A percentile compares a stretch with the other conserved stretches of the same genome.
These are phyloP conservation scores for Coemansia sp. DNA, from an alignment of 192 early-diverging fungal genomes.

Conservation along the genomic window DNA sequence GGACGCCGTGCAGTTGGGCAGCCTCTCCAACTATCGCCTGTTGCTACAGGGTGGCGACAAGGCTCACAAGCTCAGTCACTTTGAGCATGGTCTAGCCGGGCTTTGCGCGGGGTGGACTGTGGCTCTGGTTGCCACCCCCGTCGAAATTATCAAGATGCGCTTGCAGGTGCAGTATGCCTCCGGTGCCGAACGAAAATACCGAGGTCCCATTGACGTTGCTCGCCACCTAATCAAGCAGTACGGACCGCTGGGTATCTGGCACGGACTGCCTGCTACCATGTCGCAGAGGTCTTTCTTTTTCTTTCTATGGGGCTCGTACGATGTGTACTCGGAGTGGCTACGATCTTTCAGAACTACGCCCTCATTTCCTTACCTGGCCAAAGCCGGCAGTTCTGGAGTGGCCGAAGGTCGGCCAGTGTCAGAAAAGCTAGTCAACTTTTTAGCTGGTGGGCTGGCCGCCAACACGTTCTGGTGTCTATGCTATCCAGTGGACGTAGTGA, in stretches of 20 bases:
- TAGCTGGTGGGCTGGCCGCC: conserved; percentile 82
- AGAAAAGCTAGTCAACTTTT: conserved; percentile 66
- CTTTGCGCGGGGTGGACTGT: conserved; percentile 75
- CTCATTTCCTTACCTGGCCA: conserved; percentile 21
- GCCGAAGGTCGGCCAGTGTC: conserved; percentile 33
- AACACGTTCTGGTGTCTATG: conserved; percentile 87
- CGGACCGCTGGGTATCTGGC: conserved; percentile 79
- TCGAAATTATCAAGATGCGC: conserved; percentile 72
- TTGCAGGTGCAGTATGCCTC: conserved; percentile 77
- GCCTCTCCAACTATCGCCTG: conserved; percentile 78
- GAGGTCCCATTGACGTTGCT: conserved; percentile 84
- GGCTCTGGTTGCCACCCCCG: conserved; percentile 76
- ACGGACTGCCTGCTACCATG: conserved; percentile 81
- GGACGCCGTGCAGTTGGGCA: conserved; percentile 76
- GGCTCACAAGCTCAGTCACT: conserved; percentile 57
- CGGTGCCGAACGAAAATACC: conserved; percentile 66
- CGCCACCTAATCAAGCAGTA: conserved; percentile 70
- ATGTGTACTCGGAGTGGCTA: conserved; percentile 53
- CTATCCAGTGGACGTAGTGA: conserved; percentile 84
- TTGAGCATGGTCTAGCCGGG: conserved; percentile 72
- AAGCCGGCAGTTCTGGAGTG: conserved; percentile 9
- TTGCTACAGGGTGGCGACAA: conserved; percentile 65
- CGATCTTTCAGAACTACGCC: conserved; percentile 48
- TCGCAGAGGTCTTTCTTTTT: conserved; percentile 85
- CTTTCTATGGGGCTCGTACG: conserved; percentile 58